Evolutionary conservation across 169 alveolate species (phyloP).

Genomic region (Eimeria sp.): DNA sequence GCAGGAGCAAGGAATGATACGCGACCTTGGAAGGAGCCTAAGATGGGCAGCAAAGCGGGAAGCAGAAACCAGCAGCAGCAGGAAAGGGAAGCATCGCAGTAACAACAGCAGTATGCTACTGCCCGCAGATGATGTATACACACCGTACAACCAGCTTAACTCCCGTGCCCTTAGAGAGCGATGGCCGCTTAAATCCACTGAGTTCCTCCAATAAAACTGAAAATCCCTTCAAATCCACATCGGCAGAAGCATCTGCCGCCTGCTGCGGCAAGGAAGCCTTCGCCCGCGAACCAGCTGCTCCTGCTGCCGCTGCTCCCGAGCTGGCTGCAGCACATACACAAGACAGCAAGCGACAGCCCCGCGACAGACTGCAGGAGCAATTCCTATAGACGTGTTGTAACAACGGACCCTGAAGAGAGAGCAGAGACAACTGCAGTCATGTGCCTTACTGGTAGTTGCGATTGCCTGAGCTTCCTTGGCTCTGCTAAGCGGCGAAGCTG

Average conservation of each 20-base stretch:
- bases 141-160: slow-evolving; percentile 53
- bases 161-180: slow-evolving; percentile 34
- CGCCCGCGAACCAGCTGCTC: slow-evolving; percentile 4
- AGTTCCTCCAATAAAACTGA: slow-evolving; percentile 17
- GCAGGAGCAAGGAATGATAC: not conserved
- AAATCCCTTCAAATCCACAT: slow-evolving; percentile 45
- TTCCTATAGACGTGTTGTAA: not conserved
- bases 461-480: not conserved
- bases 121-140: not conserved
- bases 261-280: slow-evolving; percentile 50
- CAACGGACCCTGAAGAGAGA: not conserved
- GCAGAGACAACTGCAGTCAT: not conserved
- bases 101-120: not conserved
- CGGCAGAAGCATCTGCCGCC: slow-evolving; percentile 47
- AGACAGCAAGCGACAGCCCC: too few relatives aligned
- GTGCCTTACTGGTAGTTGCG: not conserved
- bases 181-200: slow-evolving; percentile 53
- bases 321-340: not conserved
- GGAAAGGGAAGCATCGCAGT: too few relatives aligned
- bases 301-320: not conserved
- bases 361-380: not conserved
- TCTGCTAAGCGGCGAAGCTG: not conserved
- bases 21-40: too few relatives aligned
- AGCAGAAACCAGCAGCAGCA: too few relatives aligned
- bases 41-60: too few relatives aligned